Base-by-base conservation (phyloP, 73 alveolate species). In the Stentor coeruleus region DNA sequence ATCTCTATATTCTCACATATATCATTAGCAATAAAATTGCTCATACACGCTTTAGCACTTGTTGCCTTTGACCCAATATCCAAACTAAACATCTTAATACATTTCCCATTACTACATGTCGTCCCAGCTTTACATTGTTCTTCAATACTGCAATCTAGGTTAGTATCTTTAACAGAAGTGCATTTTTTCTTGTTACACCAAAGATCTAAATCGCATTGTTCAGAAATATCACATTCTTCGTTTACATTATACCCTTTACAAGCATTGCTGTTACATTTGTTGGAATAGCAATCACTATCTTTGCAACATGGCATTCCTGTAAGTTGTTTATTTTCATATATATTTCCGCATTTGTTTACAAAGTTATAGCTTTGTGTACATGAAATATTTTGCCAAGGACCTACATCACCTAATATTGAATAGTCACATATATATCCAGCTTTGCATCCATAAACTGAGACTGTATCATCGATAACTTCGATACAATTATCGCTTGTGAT, bases 1-100 rank as follows among this genome's bases (percentile, higher is more conserved):
- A 66, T 31, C n/a, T 66, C 42, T 14, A 66, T 20, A 33, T 66
- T 20, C 33, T 66, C 79, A 2, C 79, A 66, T 37, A 66, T 66
- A 20, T 40, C 79, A 28, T 31, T 26, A 20, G 14, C 36, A 20
- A 11, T 40, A 33, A 66, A 66, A 66, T 66, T 31, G 0, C 40
- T 66, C 2, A 66, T 40, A 66, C 79, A 66, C n/a, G 37, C n/a
- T 66, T 31, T 66, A 28, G n/a, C 14, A 31, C 33, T 31, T 1
- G n/a, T 40, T 26, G 79, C 14, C 33, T 20, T 66, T 20, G 36
- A 20, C 14, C 79, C 79, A 0, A 33, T 26, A 11, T 66, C 41
- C 11, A 66, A 40, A 0, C 40, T 20, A 33, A 20, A 66, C n/a
- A 66, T 20, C 39, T 66, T 37, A 66, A 31, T 66, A 33, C 79